These are phyloP conservation scores for Triangularia setosa DNA, from an alignment of 2,329 filamentous ascomycete species.

Conservation along the genomic window DNA sequence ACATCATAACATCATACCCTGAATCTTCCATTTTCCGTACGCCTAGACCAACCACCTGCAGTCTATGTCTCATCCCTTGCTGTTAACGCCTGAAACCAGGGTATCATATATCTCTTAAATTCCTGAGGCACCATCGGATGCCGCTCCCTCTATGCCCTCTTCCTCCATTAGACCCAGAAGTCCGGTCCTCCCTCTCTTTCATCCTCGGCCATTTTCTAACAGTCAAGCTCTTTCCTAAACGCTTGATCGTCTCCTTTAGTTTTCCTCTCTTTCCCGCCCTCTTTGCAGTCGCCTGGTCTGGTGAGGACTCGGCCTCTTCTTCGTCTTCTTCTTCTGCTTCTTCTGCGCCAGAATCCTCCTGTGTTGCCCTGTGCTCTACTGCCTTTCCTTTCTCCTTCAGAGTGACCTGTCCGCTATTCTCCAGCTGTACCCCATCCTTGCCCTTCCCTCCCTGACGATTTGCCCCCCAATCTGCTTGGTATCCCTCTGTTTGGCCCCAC, in stretches of 20 bases:
- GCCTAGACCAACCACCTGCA: not conserved
- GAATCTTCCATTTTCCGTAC: not conserved
- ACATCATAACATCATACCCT: not conserved
- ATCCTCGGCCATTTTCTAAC: not conserved
- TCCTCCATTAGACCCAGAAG: not conserved
- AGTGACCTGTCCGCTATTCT: too few relatives aligned
- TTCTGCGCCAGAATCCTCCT: too few relatives aligned
- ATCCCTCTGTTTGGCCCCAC: not conserved
- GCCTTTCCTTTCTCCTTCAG: too few relatives aligned
- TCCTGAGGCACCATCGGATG: not conserved
- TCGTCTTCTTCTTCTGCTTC: too few relatives aligned
- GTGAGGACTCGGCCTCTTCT: too few relatives aligned
- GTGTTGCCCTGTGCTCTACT: too few relatives aligned
- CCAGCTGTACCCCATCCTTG: too few relatives aligned
- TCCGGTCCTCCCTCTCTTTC: not conserved
- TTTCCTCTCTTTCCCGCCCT: not conserved
- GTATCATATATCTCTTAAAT: not conserved
- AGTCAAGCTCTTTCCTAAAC: not conserved
- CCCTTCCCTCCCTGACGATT: too few relatives aligned
- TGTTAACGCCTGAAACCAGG: not conserved
- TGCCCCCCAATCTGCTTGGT: too few relatives aligned
- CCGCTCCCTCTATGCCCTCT: not conserved
- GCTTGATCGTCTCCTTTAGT: not conserved
- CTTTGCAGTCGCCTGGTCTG: too few relatives aligned
- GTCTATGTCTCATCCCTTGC: not conserved